Percentiles rank a stretch among this genome's conserved stretches.
Conservation (phyloP, 306 rosid genomes). For the Corylus americana region DNA sequence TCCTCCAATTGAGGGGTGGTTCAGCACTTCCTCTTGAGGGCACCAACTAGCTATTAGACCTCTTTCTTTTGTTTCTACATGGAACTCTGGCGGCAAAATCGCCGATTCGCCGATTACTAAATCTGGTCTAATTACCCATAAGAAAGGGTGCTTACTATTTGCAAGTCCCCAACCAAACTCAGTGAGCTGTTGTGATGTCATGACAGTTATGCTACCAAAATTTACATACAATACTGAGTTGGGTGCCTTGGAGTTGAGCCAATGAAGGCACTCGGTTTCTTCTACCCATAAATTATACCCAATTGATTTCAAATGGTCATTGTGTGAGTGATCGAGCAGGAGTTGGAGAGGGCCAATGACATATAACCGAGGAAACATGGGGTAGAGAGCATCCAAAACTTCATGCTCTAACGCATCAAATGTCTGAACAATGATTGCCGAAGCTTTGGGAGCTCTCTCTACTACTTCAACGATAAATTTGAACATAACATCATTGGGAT, state of each 20-base stretch:
- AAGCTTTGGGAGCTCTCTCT: no score
- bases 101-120: not conserved
- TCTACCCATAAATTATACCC: not conserved
- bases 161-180: constrained; percentile 28
- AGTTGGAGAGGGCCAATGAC: no score
- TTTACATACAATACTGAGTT: constrained; percentile 21
- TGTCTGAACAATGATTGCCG: no score
- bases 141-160: constrained; percentile 10
- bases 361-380: no score
- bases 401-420: no score
- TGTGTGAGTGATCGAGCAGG: no score
- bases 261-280: constrained; percentile 21
- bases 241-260: constrained; percentile 11
- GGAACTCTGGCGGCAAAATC: constrained; percentile 1
- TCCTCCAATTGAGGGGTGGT: not conserved
- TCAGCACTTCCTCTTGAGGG: no score
- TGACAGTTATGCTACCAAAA: constrained; percentile 1
- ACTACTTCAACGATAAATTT: not conserved
- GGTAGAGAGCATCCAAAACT: no score
- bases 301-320: no score
- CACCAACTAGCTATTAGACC: no score
- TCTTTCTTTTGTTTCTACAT: not conserved
- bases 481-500: not conserved
- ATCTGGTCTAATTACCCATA: constrained; percentile 26
- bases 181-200: constrained; percentile 4